phyloP scores from a whole-genome alignment of 2,329 filamentous ascomycete genomes.

The Nannizziopsis arthrosporioides region DNA sequence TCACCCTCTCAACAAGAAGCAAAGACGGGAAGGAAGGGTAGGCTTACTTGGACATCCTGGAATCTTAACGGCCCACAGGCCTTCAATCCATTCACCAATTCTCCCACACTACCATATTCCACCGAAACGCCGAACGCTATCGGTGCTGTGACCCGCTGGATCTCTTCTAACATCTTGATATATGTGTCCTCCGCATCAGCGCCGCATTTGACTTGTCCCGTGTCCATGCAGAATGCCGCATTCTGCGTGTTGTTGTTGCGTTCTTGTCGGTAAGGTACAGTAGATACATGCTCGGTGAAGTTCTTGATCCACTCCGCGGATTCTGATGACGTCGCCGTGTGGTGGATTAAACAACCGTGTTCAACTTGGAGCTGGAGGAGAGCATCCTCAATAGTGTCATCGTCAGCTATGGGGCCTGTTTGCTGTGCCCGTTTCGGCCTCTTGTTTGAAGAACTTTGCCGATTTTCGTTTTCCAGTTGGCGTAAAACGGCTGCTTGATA shows the following conservation, averaged over 20 bases:
- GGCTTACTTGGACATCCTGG: conserved; percentile 44
- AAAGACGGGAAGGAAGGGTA: neutral
- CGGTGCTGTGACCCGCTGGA: conserved; percentile 57
- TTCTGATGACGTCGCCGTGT: conserved; percentile 49
- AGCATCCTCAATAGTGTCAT: conserved; percentile 59
- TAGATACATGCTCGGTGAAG: conserved; percentile 70
- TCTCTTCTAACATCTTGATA: conserved; percentile 63
- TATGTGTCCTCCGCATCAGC: conserved; percentile 56
- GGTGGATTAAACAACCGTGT: conserved; percentile 57
- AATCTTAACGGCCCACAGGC: conserved; percentile 48
- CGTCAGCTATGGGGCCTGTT: conserved; percentile 45
- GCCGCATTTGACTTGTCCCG: conserved; percentile 61
- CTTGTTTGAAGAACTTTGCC: conserved; percentile 18
- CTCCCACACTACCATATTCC: conserved; percentile 47
- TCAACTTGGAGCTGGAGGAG: conserved; percentile 58
- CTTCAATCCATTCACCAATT: conserved; percentile 50
- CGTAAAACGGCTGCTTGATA: conserved; percentile 54
- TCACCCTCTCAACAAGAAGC: neutral
- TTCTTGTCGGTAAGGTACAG: conserved; percentile 54
- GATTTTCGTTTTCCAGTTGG: conserved; percentile 20
- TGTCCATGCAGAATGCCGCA: conserved; percentile 63
- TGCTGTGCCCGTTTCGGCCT: conserved; percentile 31
- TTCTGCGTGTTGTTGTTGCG: conserved; percentile 37
- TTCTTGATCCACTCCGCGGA: conserved; percentile 60
- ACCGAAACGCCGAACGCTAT: conserved; percentile 58